Conservation (phyloP, 345 rosid genomes). For the Triadica sebifera region DNA sequence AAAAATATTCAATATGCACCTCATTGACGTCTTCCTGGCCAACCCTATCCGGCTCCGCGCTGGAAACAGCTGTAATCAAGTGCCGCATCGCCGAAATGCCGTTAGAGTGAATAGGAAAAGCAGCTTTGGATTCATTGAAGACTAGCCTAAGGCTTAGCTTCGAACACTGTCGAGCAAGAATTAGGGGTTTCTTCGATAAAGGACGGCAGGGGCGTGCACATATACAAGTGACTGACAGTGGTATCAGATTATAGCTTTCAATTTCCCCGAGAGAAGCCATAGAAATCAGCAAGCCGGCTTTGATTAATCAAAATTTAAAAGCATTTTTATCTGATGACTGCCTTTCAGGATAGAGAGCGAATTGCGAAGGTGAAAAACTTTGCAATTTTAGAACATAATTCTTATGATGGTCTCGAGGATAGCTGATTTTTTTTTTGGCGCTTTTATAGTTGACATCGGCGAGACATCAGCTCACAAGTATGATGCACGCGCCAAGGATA, state of each 20-base stretch:
- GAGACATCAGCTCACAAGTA: background rate
- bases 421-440: background rate
- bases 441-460: background rate
- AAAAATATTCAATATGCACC: conserved; percentile 23
- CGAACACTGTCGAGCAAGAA: conserved; percentile 23
- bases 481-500: background rate
- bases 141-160: conserved; percentile 30
- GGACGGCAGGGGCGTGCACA: conserved; percentile 45
- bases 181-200: conserved; percentile 35
- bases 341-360: background rate
- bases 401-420: background rate
- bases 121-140: conserved; percentile 28
- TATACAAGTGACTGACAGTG: conserved; percentile 36
- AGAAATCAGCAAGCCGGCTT: background rate
- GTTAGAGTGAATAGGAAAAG: conserved; percentile 23
- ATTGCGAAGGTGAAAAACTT: background rate
- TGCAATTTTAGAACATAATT: background rate
- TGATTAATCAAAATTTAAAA: background rate
- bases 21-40: conserved; percentile 41
- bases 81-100: conserved; percentile 34
- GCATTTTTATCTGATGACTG: background rate
- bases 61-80: conserved; percentile 42
- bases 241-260: conserved; percentile 40
- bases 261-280: conserved; percentile 48
- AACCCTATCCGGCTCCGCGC: conserved; percentile 47